phyloP scores from a whole-genome alignment of 768 basidiomycete species.

The Leucocoprinus leucothites region DNA sequence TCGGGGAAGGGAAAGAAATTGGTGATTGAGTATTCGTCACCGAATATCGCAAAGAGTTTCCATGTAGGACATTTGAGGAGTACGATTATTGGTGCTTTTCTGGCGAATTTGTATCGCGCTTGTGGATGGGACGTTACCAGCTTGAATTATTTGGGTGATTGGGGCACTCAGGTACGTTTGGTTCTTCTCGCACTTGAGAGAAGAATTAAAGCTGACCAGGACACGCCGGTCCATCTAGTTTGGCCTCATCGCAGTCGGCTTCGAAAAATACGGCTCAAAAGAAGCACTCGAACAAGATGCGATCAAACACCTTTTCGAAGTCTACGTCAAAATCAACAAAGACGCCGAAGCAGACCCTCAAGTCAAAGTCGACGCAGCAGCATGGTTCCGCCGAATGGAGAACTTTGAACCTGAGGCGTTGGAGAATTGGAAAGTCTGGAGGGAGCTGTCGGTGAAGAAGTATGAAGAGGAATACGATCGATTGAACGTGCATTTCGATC shows the following conservation, averaged over 20 bases:
- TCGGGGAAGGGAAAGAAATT: constrained; percentile 79
- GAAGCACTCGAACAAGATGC: constrained; percentile 82
- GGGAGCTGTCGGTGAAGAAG: constrained; percentile 85
- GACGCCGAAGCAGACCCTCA: constrained; percentile 60
- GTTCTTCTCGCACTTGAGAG: not conserved
- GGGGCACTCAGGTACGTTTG: constrained; percentile 87
- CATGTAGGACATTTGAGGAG: constrained; percentile 96
- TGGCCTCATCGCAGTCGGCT: constrained; percentile 2
- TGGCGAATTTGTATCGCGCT: constrained; percentile 85
- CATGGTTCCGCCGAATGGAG: constrained; percentile 94
- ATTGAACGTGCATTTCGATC: constrained; percentile 88
- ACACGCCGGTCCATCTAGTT: not conserved
- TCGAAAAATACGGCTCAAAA: constrained; percentile 86
- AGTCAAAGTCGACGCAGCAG: constrained; percentile 74
- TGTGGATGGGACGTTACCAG: constrained; percentile 92
- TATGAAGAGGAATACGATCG: constrained; percentile 86
- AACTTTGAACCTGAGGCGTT: constrained; percentile 85
- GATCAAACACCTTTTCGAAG: constrained; percentile 91
- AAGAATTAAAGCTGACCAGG: too few species aligned
- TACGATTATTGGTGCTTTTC: constrained; percentile 98
- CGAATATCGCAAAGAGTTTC: constrained; percentile 98
- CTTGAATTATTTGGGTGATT: constrained; percentile 96
- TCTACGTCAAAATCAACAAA: constrained; percentile 80
- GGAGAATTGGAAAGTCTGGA: constrained; percentile 89
- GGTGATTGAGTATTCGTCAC: constrained; percentile 90